Percentiles rank a stretch among this genome's conserved stretches.
These are phyloP conservation scores for Citrus australasica DNA, from an alignment of 345 rosid genomes.

Conservation along the genomic window DNA sequence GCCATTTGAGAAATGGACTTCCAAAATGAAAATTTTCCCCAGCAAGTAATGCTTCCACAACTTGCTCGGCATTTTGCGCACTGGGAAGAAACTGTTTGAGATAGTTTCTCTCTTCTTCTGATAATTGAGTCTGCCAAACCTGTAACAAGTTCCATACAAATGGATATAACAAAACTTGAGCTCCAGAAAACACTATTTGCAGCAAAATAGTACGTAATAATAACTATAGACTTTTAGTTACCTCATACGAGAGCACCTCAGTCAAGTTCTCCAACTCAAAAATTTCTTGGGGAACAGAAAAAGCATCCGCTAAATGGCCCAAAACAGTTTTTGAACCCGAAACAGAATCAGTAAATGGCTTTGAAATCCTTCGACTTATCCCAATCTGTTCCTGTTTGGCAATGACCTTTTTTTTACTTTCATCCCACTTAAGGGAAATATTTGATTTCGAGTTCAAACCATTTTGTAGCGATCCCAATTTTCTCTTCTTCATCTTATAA, in stretches of 20 bases:
- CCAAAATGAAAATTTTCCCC: slow-evolving; percentile 86
- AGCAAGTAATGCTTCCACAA: slow-evolving; percentile 55
- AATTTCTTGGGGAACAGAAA: slow-evolving; percentile 57
- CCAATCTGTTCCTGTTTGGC: slow-evolving; percentile 91
- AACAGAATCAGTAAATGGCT: slow-evolving; percentile 45
- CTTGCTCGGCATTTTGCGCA: slow-evolving; percentile 49
- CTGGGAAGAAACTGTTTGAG: slow-evolving; percentile 83
- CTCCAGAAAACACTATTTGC: slow-evolving; percentile 1
- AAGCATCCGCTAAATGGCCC: slow-evolving; percentile 47
- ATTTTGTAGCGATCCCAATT: slow-evolving; percentile 34
- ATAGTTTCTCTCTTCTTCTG: slow-evolving; percentile 62
- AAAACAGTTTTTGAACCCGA: slow-evolving; percentile 35
- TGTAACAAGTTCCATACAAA: slow-evolving; percentile 22
- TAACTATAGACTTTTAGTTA: slow-evolving; percentile 20
- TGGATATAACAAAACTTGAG: slow-evolving; percentile 8
- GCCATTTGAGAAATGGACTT: slow-evolving; percentile 77
- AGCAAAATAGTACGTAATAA: slow-evolving; percentile 10
- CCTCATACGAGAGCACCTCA: slow-evolving; percentile 78
- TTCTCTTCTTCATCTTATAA: slow-evolving; percentile 66
- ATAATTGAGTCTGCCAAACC: slow-evolving; percentile 73
- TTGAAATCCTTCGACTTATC: slow-evolving; percentile 58
- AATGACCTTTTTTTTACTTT: slow-evolving; percentile 49
- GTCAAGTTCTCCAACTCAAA: slow-evolving; percentile 68
- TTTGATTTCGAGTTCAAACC: slow-evolving; percentile 54
- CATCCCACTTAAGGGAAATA: slow-evolving; percentile 88